These are phyloP conservation scores for Ochetophila trinervis DNA, from an alignment of 306 rosid species.

Conservation along the genomic window DNA sequence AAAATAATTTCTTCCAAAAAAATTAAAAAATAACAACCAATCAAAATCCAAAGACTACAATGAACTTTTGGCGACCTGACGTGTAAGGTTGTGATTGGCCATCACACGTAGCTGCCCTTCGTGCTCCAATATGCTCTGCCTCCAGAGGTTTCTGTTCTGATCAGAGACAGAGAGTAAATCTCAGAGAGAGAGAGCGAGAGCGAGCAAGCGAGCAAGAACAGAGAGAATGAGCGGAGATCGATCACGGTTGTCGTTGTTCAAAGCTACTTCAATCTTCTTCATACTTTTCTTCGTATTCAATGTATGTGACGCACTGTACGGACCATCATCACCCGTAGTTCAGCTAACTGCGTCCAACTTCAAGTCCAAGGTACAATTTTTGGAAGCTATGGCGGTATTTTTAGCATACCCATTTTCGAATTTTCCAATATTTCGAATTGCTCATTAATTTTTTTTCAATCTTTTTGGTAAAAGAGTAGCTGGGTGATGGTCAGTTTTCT, in stretches of 20 bases:
- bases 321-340: slow-evolving; percentile 84
- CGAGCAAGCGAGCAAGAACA: slow-evolving; percentile 28
- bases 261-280: slow-evolving; percentile 27
- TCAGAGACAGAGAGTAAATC: slow-evolving; percentile 17
- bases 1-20: no score
- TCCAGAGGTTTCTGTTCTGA: slow-evolving; percentile 27
- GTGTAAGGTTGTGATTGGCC: slow-evolving; percentile 50
- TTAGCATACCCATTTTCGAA: background rate
- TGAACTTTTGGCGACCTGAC: slow-evolving; percentile 12
- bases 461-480: slow-evolving; percentile 17
- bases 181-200: slow-evolving; percentile 22
- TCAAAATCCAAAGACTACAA: no score
- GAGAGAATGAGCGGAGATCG: slow-evolving; percentile 26
- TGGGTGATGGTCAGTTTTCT: slow-evolving; percentile 21
- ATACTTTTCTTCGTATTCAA: slow-evolving; percentile 24
- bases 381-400: background rate
- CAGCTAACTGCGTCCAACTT: slow-evolving; percentile 90
- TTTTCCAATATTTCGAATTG: slow-evolving; percentile 9
- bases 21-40: no score
- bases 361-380: slow-evolving; percentile 75
- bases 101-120: slow-evolving; percentile 51
- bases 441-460: background rate
- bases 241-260: slow-evolving; percentile 15
- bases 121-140: slow-evolving; percentile 5
- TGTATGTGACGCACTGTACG: slow-evolving; percentile 71